phyloP scores from a whole-genome alignment of 192 early-diverging fungal genomes.

The Linnemannia hyalina region DNA sequence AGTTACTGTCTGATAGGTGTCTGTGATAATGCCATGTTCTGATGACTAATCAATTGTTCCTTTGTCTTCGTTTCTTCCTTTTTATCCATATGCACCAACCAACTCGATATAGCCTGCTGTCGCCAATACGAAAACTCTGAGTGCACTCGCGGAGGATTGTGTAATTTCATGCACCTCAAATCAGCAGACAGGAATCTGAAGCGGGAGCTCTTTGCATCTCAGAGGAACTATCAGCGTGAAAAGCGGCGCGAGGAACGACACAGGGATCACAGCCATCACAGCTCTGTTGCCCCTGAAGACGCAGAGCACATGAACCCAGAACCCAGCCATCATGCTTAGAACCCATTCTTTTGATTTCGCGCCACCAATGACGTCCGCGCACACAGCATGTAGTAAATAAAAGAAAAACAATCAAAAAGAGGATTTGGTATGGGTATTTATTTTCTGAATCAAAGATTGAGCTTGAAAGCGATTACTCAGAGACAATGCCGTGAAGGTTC shows the following conservation, averaged over 20 bases:
- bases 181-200: conserved; percentile 82
- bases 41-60: conserved; percentile 16
- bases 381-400: conserved; percentile 12
- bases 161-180: conserved; percentile 99
- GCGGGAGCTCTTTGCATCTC: conserved; percentile 88
- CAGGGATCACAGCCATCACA: conserved; percentile 36
- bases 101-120: conserved; percentile 79
- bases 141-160: conserved; percentile 96
- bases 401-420: not conserved
- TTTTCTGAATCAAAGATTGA: not conserved
- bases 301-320: conserved; percentile 18
- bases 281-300: conserved; percentile 30
- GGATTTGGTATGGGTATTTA: not conserved
- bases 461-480: not conserved
- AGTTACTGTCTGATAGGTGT: not conserved
- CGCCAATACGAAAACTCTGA: conserved; percentile 95
- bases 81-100: not conserved
- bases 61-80: not conserved
- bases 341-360: not conserved
- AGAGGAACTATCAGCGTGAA: conserved; percentile 68
- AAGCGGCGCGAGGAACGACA: conserved; percentile 62
- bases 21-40: not conserved
- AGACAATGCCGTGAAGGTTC: conserved; percentile 42
- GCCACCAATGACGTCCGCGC: not conserved
- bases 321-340: conserved; percentile 19